These are phyloP conservation scores for Pittosporum tobira DNA, from an alignment of 129 eudicot genomes.

Conservation along the genomic window DNA sequence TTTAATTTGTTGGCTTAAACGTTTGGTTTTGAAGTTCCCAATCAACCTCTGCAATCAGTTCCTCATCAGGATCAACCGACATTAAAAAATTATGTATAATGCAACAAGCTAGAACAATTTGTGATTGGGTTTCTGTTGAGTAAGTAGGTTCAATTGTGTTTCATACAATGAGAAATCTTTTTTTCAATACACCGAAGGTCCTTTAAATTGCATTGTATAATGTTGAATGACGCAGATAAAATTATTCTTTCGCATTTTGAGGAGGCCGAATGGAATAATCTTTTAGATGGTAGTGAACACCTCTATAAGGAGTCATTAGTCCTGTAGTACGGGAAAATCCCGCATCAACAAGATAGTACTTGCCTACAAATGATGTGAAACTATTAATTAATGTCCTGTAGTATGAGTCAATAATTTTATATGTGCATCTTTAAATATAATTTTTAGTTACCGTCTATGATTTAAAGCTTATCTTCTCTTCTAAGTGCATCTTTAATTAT, in stretches of 20 bases:
- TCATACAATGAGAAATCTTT: conserved; percentile 12
- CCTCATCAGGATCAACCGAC: too few relatives aligned
- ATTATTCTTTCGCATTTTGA: conserved; percentile 8
- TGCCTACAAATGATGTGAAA: too few relatives aligned
- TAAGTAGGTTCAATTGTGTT: not conserved
- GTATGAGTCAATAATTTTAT: too few relatives aligned
- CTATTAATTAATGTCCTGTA: too few relatives aligned
- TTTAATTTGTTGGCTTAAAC: too few relatives aligned
- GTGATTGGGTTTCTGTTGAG: not conserved
- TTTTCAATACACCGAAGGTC: conserved; percentile 9
- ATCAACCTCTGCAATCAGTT: conserved; percentile 4
- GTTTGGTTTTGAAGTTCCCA: not conserved
- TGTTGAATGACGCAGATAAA: too few relatives aligned
- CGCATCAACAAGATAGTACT: conserved; percentile 13
- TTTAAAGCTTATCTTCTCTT: not conserved
- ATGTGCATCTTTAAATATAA: too few relatives aligned
- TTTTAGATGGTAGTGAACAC: conserved; percentile 12
- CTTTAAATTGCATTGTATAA: conserved; percentile 17
- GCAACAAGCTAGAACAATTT: conserved; percentile 2
- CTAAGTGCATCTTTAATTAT: too few relatives aligned
- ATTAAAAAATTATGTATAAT: conserved; percentile 1
- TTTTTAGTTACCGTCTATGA: too few relatives aligned
- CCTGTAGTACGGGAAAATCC: not conserved
- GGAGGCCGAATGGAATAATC: conserved; percentile 15
- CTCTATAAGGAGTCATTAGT: conserved; percentile 10